Conservation (phyloP, 495 filamentous ascomycete species). For the Neurospora cerealis region DNA sequence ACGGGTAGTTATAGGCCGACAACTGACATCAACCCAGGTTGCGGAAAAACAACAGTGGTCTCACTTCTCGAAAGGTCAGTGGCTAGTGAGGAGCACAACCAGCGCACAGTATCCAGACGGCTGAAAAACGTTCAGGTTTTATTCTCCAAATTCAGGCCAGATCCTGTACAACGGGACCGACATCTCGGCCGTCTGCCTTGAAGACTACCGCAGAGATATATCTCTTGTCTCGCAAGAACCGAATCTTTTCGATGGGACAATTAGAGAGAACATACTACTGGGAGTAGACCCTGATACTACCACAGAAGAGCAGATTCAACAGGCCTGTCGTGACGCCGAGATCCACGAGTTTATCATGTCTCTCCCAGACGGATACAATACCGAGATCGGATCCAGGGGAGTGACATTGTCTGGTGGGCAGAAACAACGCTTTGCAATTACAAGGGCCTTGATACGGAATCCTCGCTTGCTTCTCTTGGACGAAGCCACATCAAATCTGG, state of each 20-base stretch:
- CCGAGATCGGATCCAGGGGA: slow-evolving; percentile 53
- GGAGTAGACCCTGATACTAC: slow-evolving; percentile 32
- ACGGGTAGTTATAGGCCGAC: slow-evolving; percentile 30
- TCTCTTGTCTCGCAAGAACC: slow-evolving; percentile 52
- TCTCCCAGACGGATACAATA: slow-evolving; percentile 50
- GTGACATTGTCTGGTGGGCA: slow-evolving; percentile 67
- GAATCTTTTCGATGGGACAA: slow-evolving; percentile 49
- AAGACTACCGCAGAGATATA: slow-evolving; percentile 45
- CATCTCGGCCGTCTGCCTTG: slow-evolving; percentile 31
- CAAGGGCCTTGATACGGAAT: slow-evolving; percentile 64
- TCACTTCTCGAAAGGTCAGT: slow-evolving; percentile 48
- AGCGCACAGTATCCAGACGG: background rate
- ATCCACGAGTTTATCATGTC: slow-evolving; percentile 50
- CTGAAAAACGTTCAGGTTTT: slow-evolving; percentile 35
- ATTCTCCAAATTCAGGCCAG: slow-evolving; percentile 36
- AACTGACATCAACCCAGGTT: slow-evolving; percentile 39
- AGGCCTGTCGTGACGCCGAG: slow-evolving; percentile 44
- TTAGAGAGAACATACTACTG: slow-evolving; percentile 51
- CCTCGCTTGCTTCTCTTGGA: slow-evolving; percentile 67
- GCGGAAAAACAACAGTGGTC: slow-evolving; percentile 64
- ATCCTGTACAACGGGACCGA: slow-evolving; percentile 41
- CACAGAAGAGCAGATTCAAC: slow-evolving; percentile 32
- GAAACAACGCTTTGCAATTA: slow-evolving; percentile 66
- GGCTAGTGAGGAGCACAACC: background rate
- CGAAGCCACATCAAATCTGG: slow-evolving; percentile 69